Conservation (phyloP, 2,329 filamentous ascomycete genomes). For the Lithohypha guttulata region DNA sequence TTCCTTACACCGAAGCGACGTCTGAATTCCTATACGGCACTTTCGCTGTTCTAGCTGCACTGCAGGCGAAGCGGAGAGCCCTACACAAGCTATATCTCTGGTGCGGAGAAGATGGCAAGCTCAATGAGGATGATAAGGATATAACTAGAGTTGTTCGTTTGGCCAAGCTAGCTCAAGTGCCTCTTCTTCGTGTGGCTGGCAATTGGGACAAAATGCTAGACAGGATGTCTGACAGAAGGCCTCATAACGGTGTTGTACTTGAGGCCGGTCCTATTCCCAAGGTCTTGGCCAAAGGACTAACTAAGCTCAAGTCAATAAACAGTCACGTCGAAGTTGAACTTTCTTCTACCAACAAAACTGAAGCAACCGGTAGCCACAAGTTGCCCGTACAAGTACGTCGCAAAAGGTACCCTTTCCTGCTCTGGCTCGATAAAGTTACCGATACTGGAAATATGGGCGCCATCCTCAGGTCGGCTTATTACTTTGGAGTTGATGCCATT, state of each 20-base stretch:
- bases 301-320: slow-evolving; percentile 16
- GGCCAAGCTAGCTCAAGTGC: slow-evolving; percentile 37
- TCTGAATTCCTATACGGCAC: slow-evolving; percentile 87
- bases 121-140: slow-evolving; percentile 37
- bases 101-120: slow-evolving; percentile 43
- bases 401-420: slow-evolving; percentile 30
- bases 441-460: slow-evolving; percentile 87
- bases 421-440: slow-evolving; percentile 41
- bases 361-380: too few species aligned
- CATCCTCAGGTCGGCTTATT: slow-evolving; percentile 78
- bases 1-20: slow-evolving; percentile 70
- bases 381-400: not conserved
- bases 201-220: slow-evolving; percentile 60
- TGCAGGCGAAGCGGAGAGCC: slow-evolving; percentile 58
- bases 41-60: slow-evolving; percentile 67
- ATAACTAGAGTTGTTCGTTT: slow-evolving; percentile 30
- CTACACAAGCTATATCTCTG: slow-evolving; percentile 79
- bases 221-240: slow-evolving; percentile 69
- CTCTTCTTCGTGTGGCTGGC: slow-evolving; percentile 46
- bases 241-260: slow-evolving; percentile 82
- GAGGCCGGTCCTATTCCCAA: slow-evolving; percentile 77
- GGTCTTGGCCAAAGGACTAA: slow-evolving; percentile 53
- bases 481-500: slow-evolving; percentile 79
- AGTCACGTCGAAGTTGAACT: not conserved
- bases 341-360: not conserved